These are phyloP conservation scores for Hygrophoropsis aurantiaca DNA, from an alignment of 768 basidiomycete genomes.

Conservation along the genomic window DNA sequence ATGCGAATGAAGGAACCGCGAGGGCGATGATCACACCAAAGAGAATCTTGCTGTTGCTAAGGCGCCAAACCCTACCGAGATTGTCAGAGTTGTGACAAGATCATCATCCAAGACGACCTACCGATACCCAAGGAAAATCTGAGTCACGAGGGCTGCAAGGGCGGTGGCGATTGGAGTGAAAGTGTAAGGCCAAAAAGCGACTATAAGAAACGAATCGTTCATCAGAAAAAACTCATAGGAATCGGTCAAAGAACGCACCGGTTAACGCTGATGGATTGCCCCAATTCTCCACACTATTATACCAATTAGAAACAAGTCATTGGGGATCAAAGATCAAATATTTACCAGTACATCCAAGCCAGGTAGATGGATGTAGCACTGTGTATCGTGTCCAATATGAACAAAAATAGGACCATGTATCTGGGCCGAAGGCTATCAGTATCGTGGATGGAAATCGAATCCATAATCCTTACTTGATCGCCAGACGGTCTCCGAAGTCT, in stretches of 20 bases:
- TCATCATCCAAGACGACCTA: slow-evolving; percentile 12
- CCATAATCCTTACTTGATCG: slow-evolving; percentile 29
- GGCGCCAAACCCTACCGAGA: slow-evolving; percentile 15
- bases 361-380: slow-evolving; percentile 33
- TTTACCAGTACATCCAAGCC: slow-evolving; percentile 34
- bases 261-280: slow-evolving; percentile 11
- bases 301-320: too few species aligned
- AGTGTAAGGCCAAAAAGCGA: slow-evolving; percentile 48
- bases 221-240: too few species aligned
- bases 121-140: slow-evolving; percentile 48
- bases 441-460: background rate
- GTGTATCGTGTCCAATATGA: slow-evolving; percentile 37
- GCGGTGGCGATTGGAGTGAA: slow-evolving; percentile 49
- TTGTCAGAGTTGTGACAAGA: too few species aligned
- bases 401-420: slow-evolving; percentile 30
- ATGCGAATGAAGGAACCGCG: slow-evolving; percentile 39
- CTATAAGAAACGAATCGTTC: slow-evolving; percentile 24
- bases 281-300: slow-evolving; percentile 14
- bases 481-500: slow-evolving; percentile 39
- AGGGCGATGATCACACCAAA: slow-evolving; percentile 35
- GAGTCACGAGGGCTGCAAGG: slow-evolving; percentile 49
- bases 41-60: slow-evolving; percentile 18
- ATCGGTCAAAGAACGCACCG: background rate
- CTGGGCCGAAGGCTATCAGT: slow-evolving; percentile 12
- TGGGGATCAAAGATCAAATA: too few species aligned